These are phyloP conservation scores for Trichosanthes cucumerina DNA, from an alignment of 306 rosid species.

Conservation along the genomic window DNA sequence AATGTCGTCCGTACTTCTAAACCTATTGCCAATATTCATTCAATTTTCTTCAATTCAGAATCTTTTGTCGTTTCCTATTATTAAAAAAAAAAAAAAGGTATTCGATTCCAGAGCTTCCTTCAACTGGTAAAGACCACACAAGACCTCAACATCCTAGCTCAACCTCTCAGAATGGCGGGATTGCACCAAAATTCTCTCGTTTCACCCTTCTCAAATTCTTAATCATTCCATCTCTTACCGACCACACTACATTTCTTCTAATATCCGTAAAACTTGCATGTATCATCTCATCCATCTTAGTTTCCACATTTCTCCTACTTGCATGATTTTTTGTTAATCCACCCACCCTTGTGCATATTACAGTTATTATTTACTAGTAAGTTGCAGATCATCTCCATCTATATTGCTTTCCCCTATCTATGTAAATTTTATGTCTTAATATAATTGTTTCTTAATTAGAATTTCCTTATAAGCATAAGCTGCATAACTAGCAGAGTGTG, in stretches of 20 bases:
- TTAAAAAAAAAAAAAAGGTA: too few species aligned
- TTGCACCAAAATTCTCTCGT: not conserved
- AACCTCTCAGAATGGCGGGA: not conserved
- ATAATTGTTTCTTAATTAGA: not conserved
- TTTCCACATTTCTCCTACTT: not conserved
- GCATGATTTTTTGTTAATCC: not conserved
- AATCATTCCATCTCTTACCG: not conserved
- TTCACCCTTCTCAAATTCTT: not conserved
- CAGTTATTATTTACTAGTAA: not conserved
- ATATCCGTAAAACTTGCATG: not conserved
- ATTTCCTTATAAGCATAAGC: not conserved
- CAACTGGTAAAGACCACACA: not conserved
- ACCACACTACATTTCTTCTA: not conserved
- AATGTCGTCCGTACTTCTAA: not conserved
- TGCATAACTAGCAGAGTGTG: conserved; percentile 1
- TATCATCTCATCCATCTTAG: not conserved
- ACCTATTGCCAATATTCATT: not conserved
- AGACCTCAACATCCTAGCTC: not conserved
- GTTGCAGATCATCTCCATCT: not conserved
- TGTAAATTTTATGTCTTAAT: not conserved
- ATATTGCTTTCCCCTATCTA: not conserved
- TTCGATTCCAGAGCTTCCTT: not conserved
- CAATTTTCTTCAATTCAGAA: not conserved
- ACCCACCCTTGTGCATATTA: not conserved
- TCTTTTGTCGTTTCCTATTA: too few species aligned